Evolutionary conservation across 2,329 filamentous ascomycete genomes (phyloP), one percentile per base, ranked within the genome.

Genomic region (Botrytis squamosa): DNA sequence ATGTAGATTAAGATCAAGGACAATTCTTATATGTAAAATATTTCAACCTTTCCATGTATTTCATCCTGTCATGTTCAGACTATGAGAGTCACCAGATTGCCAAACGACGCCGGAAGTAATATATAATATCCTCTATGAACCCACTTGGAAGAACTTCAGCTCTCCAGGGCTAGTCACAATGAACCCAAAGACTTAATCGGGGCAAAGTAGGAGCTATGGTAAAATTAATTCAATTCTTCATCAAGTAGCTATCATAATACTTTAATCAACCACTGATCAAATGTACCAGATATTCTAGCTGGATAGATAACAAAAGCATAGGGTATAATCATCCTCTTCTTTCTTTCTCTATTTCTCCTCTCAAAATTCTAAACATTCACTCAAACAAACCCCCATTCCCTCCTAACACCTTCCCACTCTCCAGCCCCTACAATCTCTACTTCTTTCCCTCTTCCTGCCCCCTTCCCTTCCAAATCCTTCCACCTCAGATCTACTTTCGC

Each of bases 351-450:
- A n/a, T 10, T 14, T 10, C 44, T 67, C 44, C 44, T 46, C 44
- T n/a, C 22, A 40, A 25, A 64, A 40, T 12, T n/a, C 25, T 14
- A 40, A 64, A 29, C 62, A 20, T 3, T 44, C 62, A 63, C 10
- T 79, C 73, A 81, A 64, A 81, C 77, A 77, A 81, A 80, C 52
- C 80, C 81, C 71, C 80, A 76, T 36, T 74, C 74, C 16, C 73
- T 77, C 63, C 76, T 79, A 44, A 81, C 80, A 10, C 75, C 77
- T 38, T 81, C 80, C 75, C 79, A 82, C 1, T 78, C 77, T 52
- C 79, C 78, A 2, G 77, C 75, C 52, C 78, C 75, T 33, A 80
- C 77, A 75, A 82, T 82, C 72, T 80, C 77, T 2, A 81, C 78
- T 59, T 79, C 76, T 22, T 76, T 75, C 6, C 78, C 79, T 14